These are phyloP conservation scores for Pseudogymnoascus sp. DNA, from an alignment of 2,329 filamentous ascomycete species.

Conservation along the genomic window DNA sequence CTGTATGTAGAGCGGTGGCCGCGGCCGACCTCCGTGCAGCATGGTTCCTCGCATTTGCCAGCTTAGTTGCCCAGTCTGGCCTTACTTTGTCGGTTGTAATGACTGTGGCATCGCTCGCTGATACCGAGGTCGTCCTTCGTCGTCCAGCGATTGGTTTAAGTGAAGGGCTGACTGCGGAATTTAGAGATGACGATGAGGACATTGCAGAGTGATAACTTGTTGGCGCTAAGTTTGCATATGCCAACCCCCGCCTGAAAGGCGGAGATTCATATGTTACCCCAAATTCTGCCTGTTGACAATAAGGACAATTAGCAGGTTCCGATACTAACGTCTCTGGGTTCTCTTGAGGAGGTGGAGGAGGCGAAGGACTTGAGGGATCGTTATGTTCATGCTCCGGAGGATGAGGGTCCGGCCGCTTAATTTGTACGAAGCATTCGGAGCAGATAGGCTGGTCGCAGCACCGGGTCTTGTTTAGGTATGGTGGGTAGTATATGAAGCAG, in stretches of 20 bases:
- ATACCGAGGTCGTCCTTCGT: constrained; percentile 62
- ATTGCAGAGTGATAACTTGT: constrained; percentile 61
- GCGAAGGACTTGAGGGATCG: constrained; percentile 21
- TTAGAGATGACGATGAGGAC: constrained; percentile 78
- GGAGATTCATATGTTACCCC: constrained; percentile 92
- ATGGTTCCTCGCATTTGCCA: constrained; percentile 77
- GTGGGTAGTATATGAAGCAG: constrained; percentile 92
- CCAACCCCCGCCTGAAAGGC: constrained; percentile 76
- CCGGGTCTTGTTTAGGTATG: constrained; percentile 85
- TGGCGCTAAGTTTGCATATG: constrained; percentile 51
- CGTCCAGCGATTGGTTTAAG: constrained; percentile 29
- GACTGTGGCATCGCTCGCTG: constrained; percentile 75
- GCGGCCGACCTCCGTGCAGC: constrained; percentile 81
- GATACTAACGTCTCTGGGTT: constrained; percentile 68
- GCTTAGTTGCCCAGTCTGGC: constrained; percentile 89
- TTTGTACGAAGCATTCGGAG: constrained; percentile 98
- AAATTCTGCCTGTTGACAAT: constrained; percentile 91
- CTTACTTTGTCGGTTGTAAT: constrained; percentile 89
- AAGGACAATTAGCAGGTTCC: constrained; percentile 86
- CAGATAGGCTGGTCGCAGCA: constrained; percentile 96
- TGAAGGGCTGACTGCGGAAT: constrained; percentile 37
- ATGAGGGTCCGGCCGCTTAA: constrained; percentile 88
- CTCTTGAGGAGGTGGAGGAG: constrained; percentile 37
- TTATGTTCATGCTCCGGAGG: constrained; percentile 63
- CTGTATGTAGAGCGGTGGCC: constrained; percentile 88